Evolutionary conservation across 768 basidiomycete species (phyloP), one percentile per base, ranked within the genome.

Genomic region (Ephemerocybe angulata): DNA sequence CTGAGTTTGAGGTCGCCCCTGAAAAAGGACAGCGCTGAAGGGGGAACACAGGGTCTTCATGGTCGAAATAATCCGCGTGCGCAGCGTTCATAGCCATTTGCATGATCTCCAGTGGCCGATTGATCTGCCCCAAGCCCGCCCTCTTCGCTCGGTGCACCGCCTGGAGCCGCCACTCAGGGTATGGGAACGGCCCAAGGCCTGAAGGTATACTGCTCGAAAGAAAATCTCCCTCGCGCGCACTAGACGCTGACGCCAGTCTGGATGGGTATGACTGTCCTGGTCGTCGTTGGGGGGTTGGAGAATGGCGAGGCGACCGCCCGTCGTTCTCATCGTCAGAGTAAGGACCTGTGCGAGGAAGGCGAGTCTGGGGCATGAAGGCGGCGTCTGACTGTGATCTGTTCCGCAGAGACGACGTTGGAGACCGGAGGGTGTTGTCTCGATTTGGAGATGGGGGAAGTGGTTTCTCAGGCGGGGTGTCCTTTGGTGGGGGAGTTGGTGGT

Each of bases 131-230:
- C 64, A 85, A 69, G 0, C 85, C 84, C 12, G 84, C 80, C 27
- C 74, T 73, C 11, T 78, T 75, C 0, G 86, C 86, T 38, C 76
- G 73, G 37, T 74, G 69, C 1, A 81, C 72, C 0, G 83, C 62
- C 2, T 74, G 72, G 0, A 72, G 61, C 0, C 86, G 78, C 87
- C 87, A 89, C 59, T 87, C 86, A 0, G 87, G 87, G 64, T 85
- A 88, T 0, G 78, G 80, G 1, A 85, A 65, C 0, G 78, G 73
- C 3, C 73, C 71, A 17, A 74, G 69, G 13, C 63, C 60, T 28
- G 60, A 28, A 11, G 50, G 58, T 2, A 52, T 55, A n/a, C 50
- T 51, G 46, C 51, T 57, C 24, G 52, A 53, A 5, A 52, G 50
- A 15, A 52, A 43, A 35, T 50, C 55, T 22, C 28, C 50, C 17